These are phyloP conservation scores for Bruguiera hainesii DNA, from an alignment of 441 rosid species.

Conservation along the genomic window DNA sequence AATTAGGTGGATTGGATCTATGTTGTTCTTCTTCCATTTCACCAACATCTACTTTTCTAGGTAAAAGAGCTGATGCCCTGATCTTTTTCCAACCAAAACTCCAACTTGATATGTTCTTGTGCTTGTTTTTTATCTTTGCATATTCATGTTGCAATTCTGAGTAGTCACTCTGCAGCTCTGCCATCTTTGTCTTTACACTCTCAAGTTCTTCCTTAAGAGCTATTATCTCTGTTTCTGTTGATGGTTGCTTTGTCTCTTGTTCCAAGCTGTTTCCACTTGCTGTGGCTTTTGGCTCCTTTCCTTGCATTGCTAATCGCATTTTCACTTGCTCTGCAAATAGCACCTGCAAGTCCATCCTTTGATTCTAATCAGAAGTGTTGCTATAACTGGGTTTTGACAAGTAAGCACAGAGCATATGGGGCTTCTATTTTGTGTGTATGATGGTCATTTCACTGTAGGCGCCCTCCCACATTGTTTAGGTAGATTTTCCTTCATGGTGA, in stretches of 20 bases:
- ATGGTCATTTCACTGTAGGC: slow-evolving; percentile 1
- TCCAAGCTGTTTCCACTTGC: slow-evolving; percentile 37
- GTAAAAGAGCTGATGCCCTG: slow-evolving; percentile 41
- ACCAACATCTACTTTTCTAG: slow-evolving; percentile 38
- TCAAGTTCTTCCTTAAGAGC: slow-evolving; percentile 57
- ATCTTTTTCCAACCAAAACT: slow-evolving; percentile 49
- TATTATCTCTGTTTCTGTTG: slow-evolving; percentile 50
- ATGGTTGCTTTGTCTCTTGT: slow-evolving; percentile 36
- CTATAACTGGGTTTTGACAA: slow-evolving; percentile 6
- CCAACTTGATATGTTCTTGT: slow-evolving; percentile 35
- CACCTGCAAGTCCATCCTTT: slow-evolving; percentile 43
- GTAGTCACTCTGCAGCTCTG: slow-evolving; percentile 61
- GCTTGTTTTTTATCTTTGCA: slow-evolving; percentile 45
- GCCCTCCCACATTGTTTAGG: not conserved
- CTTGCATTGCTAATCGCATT: slow-evolving; percentile 66
- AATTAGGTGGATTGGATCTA: slow-evolving; percentile 22
- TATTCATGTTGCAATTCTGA: slow-evolving; percentile 59
- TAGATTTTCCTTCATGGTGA: not conserved
- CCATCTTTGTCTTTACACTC: slow-evolving; percentile 52
- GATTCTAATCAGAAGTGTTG: slow-evolving; percentile 9
- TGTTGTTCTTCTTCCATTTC: slow-evolving; percentile 26
- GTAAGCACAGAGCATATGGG: not conserved
- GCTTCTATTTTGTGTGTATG: slow-evolving; percentile 1
- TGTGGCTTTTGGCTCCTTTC: slow-evolving; percentile 42
- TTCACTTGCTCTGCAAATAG: slow-evolving; percentile 75